These are phyloP conservation scores for Eutypella sp. DNA, from an alignment of 2,329 filamentous ascomycete species.

Conservation along the genomic window DNA sequence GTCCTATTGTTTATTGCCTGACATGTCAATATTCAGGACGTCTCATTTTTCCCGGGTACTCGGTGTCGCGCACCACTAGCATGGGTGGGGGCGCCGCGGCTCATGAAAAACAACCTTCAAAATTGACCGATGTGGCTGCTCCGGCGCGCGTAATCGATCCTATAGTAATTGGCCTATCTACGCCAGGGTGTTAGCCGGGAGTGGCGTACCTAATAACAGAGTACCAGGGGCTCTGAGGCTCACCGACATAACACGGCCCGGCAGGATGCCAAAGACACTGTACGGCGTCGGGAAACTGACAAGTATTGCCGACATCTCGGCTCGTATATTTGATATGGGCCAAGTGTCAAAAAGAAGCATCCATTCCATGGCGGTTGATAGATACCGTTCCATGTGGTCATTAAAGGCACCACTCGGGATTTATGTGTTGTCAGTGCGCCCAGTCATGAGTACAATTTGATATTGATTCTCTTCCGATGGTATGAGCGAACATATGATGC, in stretches of 20 bases:
- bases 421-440: too few species aligned
- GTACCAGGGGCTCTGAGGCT: neutral
- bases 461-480: neutral
- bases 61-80: too few species aligned
- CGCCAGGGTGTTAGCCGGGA: neutral
- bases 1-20: too few species aligned
- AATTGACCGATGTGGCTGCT: too few species aligned
- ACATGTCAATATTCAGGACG: too few species aligned
- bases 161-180: neutral
- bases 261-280: neutral
- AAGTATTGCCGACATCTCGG: neutral
- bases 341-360: too few species aligned
- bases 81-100: too few species aligned
- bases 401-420: too few species aligned
- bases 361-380: neutral
- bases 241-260: neutral
- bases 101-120: too few species aligned
- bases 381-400: neutral
- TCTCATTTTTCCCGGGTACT: too few species aligned
- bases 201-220: neutral
- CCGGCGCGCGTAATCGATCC: neutral
- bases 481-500: neutral
- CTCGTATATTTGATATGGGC: neutral
- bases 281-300: neutral
- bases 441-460: too few species aligned